These are phyloP conservation scores for Alternaria burnsii DNA, from an alignment of 2,329 filamentous ascomycete species.

Conservation along the genomic window DNA sequence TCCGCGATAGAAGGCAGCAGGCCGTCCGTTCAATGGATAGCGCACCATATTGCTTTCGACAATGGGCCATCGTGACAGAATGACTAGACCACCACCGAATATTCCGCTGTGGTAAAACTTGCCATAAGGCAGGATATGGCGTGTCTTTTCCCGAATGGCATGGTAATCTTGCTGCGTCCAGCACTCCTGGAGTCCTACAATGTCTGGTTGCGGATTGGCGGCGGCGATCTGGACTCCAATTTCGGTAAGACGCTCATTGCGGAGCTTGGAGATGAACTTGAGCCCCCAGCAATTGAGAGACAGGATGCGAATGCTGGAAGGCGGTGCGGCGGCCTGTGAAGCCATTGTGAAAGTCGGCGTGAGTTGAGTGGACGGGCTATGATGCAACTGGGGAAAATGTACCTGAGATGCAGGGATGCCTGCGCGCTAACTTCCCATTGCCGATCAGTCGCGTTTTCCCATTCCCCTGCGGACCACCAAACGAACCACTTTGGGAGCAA, in stretches of 20 bases:
- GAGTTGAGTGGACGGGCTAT: conserved; percentile 4
- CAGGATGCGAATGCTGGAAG: conserved; percentile 74
- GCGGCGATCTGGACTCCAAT: conserved; percentile 82
- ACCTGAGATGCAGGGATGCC: conserved; percentile 21
- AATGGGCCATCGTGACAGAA: conserved; percentile 91
- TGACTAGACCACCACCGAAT: conserved; percentile 88
- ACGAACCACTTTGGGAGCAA: neutral
- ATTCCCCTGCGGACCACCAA: conserved; percentile 10
- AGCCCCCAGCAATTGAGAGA: conserved; percentile 98
- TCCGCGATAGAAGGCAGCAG: conserved; percentile 90
- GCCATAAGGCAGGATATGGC: conserved; percentile 79
- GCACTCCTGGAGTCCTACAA: conserved; percentile 94
- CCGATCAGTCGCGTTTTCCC: conserved; percentile 21
- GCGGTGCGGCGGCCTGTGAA: conserved; percentile 29
- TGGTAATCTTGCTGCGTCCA: conserved; percentile 88
- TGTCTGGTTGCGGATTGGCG: conserved; percentile 74
- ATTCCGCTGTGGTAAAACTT: conserved; percentile 94
- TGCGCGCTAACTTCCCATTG: conserved; percentile 17
- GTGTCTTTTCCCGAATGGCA: conserved; percentile 76
- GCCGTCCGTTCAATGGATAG: conserved; percentile 92
- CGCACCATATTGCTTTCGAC: conserved; percentile 84
- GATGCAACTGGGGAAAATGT: conserved; percentile 29
- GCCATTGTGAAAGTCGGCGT: conserved; percentile 29
- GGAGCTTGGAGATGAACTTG: conserved; percentile 82
- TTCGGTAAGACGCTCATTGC: conserved; percentile 78